These are phyloP conservation scores for Reticulascus tulasneorum DNA, from an alignment of 2,329 filamentous ascomycete genomes.

Conservation along the genomic window DNA sequence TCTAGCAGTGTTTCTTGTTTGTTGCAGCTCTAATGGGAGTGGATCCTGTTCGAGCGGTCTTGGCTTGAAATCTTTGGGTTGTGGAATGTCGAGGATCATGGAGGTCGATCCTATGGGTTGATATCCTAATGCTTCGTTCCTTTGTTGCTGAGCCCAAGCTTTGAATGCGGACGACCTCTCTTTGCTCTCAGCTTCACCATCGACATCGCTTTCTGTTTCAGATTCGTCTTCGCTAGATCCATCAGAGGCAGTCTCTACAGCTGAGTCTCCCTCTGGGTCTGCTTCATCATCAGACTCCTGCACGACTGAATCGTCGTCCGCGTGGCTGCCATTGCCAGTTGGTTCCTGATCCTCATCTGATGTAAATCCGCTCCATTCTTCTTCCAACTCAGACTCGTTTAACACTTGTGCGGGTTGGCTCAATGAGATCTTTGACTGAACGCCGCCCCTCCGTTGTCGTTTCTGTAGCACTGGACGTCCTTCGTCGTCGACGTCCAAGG, in stretches of 20 bases:
- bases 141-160: slow-evolving; percentile 81
- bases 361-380: slow-evolving; percentile 17
- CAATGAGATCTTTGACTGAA: slow-evolving; percentile 51
- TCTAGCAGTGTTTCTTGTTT: slow-evolving; percentile 55
- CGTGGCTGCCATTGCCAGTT: slow-evolving; percentile 2
- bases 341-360: slow-evolving; percentile 14
- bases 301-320: slow-evolving; percentile 20
- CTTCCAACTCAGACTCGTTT: slow-evolving; percentile 21
- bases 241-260: slow-evolving; percentile 21
- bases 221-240: slow-evolving; percentile 27
- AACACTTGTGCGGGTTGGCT: slow-evolving; percentile 32
- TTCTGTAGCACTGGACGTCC: slow-evolving; percentile 81
- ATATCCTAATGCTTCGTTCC: slow-evolving; percentile 77
- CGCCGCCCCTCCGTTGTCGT: slow-evolving; percentile 66
- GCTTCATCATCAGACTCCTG: slow-evolving; percentile 22
- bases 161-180: slow-evolving; percentile 72
- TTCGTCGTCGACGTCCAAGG: slow-evolving; percentile 73
- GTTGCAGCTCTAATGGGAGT: slow-evolving; percentile 61
- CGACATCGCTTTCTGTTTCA: slow-evolving; percentile 25
- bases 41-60: slow-evolving; percentile 68
- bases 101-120: slow-evolving; percentile 40
- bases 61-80: slow-evolving; percentile 59
- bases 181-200: slow-evolving; percentile 25
- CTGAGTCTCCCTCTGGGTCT: slow-evolving; percentile 20
- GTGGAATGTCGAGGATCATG: slow-evolving; percentile 47